These are phyloP conservation scores for Amylocarpus encephaloides DNA, from an alignment of 2,329 filamentous ascomycete species.

Conservation along the genomic window DNA sequence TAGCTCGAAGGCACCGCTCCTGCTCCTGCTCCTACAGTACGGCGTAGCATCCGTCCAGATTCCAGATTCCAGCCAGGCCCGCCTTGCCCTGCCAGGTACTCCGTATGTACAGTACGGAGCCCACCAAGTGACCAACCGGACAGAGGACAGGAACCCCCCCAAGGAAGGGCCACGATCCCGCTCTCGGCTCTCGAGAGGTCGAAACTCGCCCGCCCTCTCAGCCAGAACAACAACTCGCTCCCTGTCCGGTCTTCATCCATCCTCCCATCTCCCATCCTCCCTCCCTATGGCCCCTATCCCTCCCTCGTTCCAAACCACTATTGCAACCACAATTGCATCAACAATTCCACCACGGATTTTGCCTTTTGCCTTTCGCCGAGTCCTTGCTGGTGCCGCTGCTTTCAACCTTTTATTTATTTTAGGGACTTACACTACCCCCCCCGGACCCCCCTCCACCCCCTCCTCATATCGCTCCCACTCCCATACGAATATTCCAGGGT, in stretches of 20 bases:
- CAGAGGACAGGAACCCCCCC: no score
- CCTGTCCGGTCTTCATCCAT: no score
- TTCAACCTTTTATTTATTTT: not conserved
- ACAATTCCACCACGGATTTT: slow-evolving; percentile 8
- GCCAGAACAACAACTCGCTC: no score
- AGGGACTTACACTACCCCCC: not conserved
- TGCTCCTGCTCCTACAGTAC: not conserved
- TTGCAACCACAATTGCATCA: slow-evolving; percentile 9
- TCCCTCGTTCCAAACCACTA: slow-evolving; percentile 1
- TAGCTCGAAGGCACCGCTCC: no score
- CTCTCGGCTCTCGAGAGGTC: no score
- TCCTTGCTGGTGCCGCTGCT: slow-evolving; percentile 1
- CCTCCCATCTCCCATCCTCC: not conserved
- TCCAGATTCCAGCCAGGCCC: no score
- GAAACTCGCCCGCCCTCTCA: no score
- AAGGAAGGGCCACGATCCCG: no score
- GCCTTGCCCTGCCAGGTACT: no score
- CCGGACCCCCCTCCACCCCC: not conserved
- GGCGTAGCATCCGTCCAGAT: not conserved
- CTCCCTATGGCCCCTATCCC: slow-evolving; percentile 8
- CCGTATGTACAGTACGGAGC: no score
- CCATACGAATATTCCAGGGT: not conserved
- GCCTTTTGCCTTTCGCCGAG: not conserved
- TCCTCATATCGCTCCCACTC: not conserved
- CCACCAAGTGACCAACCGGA: no score